Evolutionary conservation across 2,329 filamentous ascomycete species (phyloP), one percentile per base, ranked within the genome.

Genomic region (Botrytis fabae): DNA sequence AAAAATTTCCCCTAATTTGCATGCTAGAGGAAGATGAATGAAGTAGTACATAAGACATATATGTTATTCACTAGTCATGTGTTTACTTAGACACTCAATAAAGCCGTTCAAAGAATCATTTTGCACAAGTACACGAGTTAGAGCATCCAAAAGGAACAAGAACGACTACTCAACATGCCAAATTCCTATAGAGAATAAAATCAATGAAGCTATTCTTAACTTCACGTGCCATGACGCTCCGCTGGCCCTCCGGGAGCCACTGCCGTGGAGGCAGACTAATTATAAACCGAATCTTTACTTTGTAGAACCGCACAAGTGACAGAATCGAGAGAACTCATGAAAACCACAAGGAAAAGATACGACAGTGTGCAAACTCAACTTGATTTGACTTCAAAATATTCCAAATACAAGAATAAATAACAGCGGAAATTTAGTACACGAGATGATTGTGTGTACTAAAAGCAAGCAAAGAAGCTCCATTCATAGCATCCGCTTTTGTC

Each of bases 381-480:
- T 57, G 16, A 57, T 57, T 57, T 18, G 51, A 32, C n/a, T 18
- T 1, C 7, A 9, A 28, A 18, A 18, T 2, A 18, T 28, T 54
- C n/a, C 2, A 46, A 14, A 57, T 28, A 57, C 51, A 28, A 57
- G 28, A 14, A 57, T 28, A 18, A 28, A 57, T 8, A 14, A 57
- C 2, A 57, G 28, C 14, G 14, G n/a, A 14, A 57, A 57, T 18
- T 28, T 57, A n/a, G 1, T 32, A 7, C n/a, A 57, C 2, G n/a
- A 2, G 16, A 57, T 4, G 9, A 57, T 57, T 18, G 51, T 18
- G 51, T 18, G 28, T 57, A 4, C n/a, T 18, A n/a, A 57, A 57
- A 57, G n/a, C 51, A 32, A 57, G 51, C 51, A 57, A 57, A 18
- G n/a, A 35, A 60, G 32, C 42, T 63, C 61, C 61, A 44, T 63